phyloP scores from a whole-genome alignment of 352 stramenopile genomes.

The Globisporangium perplexum region DNA sequence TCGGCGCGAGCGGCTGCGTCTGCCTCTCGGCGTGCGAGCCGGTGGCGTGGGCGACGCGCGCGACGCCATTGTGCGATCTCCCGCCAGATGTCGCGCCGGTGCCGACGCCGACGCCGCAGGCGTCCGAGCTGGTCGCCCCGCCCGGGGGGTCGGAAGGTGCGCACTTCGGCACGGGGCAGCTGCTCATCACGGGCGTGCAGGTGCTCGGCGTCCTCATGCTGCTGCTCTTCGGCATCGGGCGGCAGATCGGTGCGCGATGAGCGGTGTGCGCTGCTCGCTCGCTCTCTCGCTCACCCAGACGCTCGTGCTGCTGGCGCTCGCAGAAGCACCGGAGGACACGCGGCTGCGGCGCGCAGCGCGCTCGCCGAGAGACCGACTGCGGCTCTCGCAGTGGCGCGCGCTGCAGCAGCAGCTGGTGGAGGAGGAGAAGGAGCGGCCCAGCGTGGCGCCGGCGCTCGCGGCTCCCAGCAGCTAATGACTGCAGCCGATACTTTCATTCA shows the following conservation, averaged over 20 bases:
- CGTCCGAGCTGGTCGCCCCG: neutral
- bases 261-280: too few relatives aligned
- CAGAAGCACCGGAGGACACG: neutral
- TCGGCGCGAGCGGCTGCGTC: slow-evolving; percentile 14
- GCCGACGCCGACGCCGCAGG: neutral
- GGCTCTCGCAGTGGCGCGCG: slow-evolving; percentile 4
- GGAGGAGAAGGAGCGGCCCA: neutral
- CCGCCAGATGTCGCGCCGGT: neutral
- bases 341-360: neutral
- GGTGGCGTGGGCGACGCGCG: neutral
- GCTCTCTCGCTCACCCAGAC: neutral
- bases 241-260: neutral
- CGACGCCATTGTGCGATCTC: neutral
- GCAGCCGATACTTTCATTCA: too few relatives aligned
- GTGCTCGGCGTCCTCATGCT: neutral
- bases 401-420: slow-evolving; percentile 6
- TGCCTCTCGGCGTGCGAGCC: slow-evolving; percentile 8
- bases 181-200: slow-evolving; percentile 1
- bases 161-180: neutral
- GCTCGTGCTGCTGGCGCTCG: neutral
- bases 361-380: slow-evolving; percentile 3
- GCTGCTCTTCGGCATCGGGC: neutral
- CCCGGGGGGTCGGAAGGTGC: neutral
- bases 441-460: neutral
- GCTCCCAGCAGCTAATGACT: neutral